Evolutionary conservation across 257 asterid species (phyloP).

Genomic region (Primulina eburnea): DNA sequence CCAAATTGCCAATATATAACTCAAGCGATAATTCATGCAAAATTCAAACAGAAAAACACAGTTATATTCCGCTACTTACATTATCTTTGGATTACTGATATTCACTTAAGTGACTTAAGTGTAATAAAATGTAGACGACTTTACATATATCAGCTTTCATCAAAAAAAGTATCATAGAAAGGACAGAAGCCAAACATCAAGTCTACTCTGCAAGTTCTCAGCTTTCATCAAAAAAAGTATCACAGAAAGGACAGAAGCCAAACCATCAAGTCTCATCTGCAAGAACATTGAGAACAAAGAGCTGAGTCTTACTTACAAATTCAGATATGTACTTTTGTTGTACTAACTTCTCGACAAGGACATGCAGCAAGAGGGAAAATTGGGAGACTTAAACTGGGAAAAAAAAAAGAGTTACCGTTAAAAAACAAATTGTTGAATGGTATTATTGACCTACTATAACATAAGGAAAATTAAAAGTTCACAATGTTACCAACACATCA

Average conservation of each 20-base stretch:
- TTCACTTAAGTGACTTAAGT: slow-evolving; percentile 8
- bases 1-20: background rate
- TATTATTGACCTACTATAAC: slow-evolving; percentile 2
- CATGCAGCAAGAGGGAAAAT: slow-evolving; percentile 79
- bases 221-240: too few relatives aligned
- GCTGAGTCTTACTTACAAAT: slow-evolving; percentile 47
- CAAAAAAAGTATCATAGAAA: too few relatives aligned
- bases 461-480: background rate
- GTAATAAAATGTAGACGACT: slow-evolving; percentile 9
- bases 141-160: too few relatives aligned
- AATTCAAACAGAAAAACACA: slow-evolving; percentile 3
- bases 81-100: background rate
- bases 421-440: background rate
- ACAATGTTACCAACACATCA: slow-evolving; percentile 83
- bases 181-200: too few relatives aligned
- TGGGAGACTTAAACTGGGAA: slow-evolving; percentile 79
- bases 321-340: slow-evolving; percentile 55
- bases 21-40: slow-evolving; percentile 9
- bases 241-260: slow-evolving; percentile 7
- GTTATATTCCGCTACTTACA: slow-evolving; percentile 1
- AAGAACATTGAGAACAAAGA: slow-evolving; percentile 16
- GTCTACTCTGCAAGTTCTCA: too few relatives aligned
- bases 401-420: slow-evolving; percentile 3
- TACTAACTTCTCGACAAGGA: slow-evolving; percentile 71
- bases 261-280: slow-evolving; percentile 8